phyloP scores from a whole-genome alignment of 129 eudicot genomes.

The Artemisia annua region DNA sequence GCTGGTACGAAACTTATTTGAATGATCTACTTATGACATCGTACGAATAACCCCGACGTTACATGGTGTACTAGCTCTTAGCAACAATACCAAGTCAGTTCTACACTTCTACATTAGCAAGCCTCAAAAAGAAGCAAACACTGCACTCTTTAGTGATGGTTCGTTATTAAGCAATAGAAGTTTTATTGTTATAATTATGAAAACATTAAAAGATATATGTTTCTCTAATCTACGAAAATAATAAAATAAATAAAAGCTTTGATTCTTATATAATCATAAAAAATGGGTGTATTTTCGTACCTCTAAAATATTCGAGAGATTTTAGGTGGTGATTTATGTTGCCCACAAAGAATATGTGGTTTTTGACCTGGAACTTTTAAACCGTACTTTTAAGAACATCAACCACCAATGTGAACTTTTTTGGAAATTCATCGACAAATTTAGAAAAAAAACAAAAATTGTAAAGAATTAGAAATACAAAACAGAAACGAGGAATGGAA shows the following conservation, averaged over 20 bases:
- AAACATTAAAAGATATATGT: no score
- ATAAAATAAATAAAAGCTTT: neutral
- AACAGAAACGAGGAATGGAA: conserved; percentile 1
- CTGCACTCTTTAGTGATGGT: no score
- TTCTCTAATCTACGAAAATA: no score
- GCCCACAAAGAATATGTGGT: conserved; percentile 27
- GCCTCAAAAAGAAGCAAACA: no score
- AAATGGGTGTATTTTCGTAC: conserved; percentile 1
- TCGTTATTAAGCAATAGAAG: no score
- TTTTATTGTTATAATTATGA: no score
- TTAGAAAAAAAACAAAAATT: conserved; percentile 1
- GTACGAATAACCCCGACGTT: no score
- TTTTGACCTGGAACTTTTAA: conserved; percentile 9
- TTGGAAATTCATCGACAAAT: conserved; percentile 20
- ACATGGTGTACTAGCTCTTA: no score
- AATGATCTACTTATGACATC: no score
- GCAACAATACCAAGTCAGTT: no score
- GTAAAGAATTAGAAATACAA: neutral
- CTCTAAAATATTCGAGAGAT: conserved; percentile 16
- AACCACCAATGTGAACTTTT: conserved; percentile 23
- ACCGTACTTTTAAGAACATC: conserved; percentile 13
- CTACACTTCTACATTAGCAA: no score
- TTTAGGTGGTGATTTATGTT: conserved; percentile 14
- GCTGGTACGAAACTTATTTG: no score
- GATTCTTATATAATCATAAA: neutral